A percentile compares a stretch with the other conserved stretches of the same genome.
phyloP scores from a whole-genome alignment of 2,329 filamentous ascomycete genomes.

The Clarireedia monteithiana region DNA sequence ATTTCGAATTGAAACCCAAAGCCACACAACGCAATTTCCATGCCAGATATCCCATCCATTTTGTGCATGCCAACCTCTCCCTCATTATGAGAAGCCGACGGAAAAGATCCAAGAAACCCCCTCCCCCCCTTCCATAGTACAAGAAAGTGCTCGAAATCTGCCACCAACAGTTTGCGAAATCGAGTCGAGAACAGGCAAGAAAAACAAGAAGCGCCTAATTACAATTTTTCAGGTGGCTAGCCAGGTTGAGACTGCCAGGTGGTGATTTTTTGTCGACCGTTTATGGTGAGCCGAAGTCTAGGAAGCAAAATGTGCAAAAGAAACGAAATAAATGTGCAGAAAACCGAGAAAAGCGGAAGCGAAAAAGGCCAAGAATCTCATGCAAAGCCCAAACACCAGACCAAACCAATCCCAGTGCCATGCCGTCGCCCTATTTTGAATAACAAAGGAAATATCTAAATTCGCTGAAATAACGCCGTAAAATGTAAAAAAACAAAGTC shows the following conservation, averaged over 20 bases:
- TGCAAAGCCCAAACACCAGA: constrained; percentile 30
- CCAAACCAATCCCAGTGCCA: constrained; percentile 28
- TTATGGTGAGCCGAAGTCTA: constrained; percentile 21
- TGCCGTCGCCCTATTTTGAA: constrained; percentile 31
- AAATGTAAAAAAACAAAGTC: constrained; percentile 24
- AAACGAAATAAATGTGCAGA: constrained; percentile 6
- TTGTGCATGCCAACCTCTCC: constrained; percentile 25
- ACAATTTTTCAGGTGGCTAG: constrained; percentile 29
- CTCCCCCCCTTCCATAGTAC: constrained; percentile 17
- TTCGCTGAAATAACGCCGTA: constrained; percentile 28
- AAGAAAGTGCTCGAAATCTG: constrained; percentile 27
- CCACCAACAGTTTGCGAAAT: constrained; percentile 17
- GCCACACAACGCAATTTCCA: constrained; percentile 9
- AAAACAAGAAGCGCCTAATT: constrained; percentile 30
- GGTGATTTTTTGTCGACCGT: constrained; percentile 22
- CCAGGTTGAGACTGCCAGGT: constrained; percentile 18
- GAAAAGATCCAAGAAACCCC: constrained; percentile 17
- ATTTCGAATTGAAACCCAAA: constrained; percentile 13
- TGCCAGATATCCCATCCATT: constrained; percentile 21
- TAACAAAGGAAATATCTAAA: constrained; percentile 27
- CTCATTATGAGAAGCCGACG: constrained; percentile 18
- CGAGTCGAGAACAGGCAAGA: constrained; percentile 16
- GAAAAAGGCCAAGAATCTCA: constrained; percentile 22
- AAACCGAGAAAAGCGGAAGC: no score
- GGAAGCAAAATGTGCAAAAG: constrained; percentile 24